A percentile compares a stretch with the other conserved stretches of the same genome.
These are phyloP conservation scores for Starmerella sirachaensis DNA, from an alignment of 805 yeast species.

Conservation along the genomic window DNA sequence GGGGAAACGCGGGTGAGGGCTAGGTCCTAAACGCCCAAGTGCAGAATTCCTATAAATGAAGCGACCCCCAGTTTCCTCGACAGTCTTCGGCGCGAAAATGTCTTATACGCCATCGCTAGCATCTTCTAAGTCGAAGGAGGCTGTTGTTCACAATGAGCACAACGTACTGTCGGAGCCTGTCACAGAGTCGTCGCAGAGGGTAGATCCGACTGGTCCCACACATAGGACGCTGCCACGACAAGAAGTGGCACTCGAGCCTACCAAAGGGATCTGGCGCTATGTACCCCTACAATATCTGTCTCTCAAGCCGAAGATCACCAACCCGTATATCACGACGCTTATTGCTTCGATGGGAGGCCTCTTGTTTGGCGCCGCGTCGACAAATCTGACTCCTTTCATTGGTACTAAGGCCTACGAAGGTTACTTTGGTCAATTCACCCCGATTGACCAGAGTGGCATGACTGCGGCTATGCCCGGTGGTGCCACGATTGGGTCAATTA, in stretches of 20 bases:
- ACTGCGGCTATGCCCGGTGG: slow-evolving; percentile 59
- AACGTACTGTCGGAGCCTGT: too few relatives aligned
- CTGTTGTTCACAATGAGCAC: not conserved
- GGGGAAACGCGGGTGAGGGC: too few relatives aligned
- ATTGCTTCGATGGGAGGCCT: slow-evolving; percentile 58
- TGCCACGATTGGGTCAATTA: slow-evolving; percentile 48
- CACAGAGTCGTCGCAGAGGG: too few relatives aligned
- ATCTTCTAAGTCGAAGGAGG: slow-evolving; percentile 5
- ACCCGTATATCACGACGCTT: slow-evolving; percentile 44
- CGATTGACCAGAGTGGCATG: slow-evolving; percentile 49
- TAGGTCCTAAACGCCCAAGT: too few relatives aligned
- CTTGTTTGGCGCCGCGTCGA: slow-evolving; percentile 67
- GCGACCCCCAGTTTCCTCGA: too few relatives aligned
- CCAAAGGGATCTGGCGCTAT: slow-evolving; percentile 10
- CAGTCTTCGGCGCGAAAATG: too few relatives aligned
- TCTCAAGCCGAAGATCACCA: slow-evolving; percentile 24
- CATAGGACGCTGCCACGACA: too few relatives aligned
- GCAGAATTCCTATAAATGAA: too few relatives aligned
- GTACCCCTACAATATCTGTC: slow-evolving; percentile 17
- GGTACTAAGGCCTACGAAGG: slow-evolving; percentile 38
- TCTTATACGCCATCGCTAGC: slow-evolving; percentile 11
- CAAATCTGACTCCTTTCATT: slow-evolving; percentile 65
- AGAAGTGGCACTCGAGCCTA: slow-evolving; percentile 8
- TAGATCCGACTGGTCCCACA: too few relatives aligned
- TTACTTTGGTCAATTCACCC: slow-evolving; percentile 36